Conservation (phyloP, 2,329 filamentous ascomycete species). For the Arthroderma sp. region DNA sequence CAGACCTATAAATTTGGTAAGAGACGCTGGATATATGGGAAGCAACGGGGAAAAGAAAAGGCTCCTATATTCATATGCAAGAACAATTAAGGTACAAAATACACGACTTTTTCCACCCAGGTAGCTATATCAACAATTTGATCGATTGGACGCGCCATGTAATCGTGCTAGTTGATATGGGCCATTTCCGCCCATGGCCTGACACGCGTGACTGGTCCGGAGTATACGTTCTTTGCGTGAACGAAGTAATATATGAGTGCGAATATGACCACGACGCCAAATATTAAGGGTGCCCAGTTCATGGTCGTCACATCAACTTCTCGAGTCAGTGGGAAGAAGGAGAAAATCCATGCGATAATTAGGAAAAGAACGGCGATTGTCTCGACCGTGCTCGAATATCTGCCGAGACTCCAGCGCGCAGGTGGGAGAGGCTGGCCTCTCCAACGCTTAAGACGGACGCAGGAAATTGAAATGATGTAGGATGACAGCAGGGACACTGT, state of each 20-base stretch:
- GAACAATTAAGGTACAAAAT: no score
- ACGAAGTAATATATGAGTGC: slow-evolving; percentile 27
- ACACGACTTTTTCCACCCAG: no score
- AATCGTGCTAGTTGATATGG: neutral
- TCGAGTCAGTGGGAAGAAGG: slow-evolving; percentile 9
- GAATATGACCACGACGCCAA: slow-evolving; percentile 26
- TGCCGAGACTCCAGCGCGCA: slow-evolving; percentile 34
- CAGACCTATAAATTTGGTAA: no score
- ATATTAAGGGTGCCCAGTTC: slow-evolving; percentile 28
- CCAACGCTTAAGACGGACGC: slow-evolving; percentile 31
- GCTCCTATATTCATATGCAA: no score
- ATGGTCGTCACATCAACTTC: slow-evolving; percentile 5
- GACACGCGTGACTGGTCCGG: slow-evolving; percentile 14
- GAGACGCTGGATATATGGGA: no score
- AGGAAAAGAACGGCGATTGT: slow-evolving; percentile 8
- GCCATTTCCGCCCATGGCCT: slow-evolving; percentile 9
- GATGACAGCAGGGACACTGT: slow-evolving; percentile 27
- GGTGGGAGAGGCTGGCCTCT: slow-evolving; percentile 29
- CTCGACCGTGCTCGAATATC: slow-evolving; percentile 17
- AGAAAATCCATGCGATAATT: slow-evolving; percentile 8
- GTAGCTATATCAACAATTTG: no score
- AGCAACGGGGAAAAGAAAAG: no score
- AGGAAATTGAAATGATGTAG: slow-evolving; percentile 34
- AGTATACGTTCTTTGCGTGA: slow-evolving; percentile 19
- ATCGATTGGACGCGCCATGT: no score